Percentiles rank a stretch among this genome's conserved stretches.
Evolutionary conservation across 2,329 filamentous ascomycete species (phyloP).

Genomic region (Grosmannia clavigera): DNA sequence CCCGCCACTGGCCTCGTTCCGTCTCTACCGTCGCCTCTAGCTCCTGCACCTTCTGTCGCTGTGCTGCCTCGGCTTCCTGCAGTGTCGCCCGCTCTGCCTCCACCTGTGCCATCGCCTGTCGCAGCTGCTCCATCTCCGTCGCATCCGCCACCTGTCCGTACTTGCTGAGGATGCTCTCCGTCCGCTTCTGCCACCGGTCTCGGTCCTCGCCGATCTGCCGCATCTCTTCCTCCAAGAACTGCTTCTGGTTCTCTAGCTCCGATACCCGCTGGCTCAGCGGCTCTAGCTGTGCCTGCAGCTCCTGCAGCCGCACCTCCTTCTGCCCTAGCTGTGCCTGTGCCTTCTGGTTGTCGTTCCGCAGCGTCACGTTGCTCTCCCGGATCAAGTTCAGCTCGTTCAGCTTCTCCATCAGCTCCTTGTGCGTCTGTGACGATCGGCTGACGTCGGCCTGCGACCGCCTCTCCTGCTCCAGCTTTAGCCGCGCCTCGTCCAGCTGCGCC

Average conservation of each 20-base stretch:
- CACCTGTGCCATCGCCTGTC: slow-evolving; percentile 53
- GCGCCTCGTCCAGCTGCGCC: slow-evolving; percentile 75
- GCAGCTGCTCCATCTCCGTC: slow-evolving; percentile 61
- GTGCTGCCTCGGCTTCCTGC: slow-evolving; percentile 34
- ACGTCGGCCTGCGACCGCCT: slow-evolving; percentile 63
- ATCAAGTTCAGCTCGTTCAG: slow-evolving; percentile 92
- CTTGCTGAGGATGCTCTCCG: slow-evolving; percentile 88
- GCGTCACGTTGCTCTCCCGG: slow-evolving; percentile 83
- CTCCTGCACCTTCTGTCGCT: slow-evolving; percentile 42
- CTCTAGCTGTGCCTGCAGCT: slow-evolving; percentile 62
- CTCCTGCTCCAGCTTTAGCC: slow-evolving; percentile 83
- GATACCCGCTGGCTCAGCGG: slow-evolving; percentile 70
- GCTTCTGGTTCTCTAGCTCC: slow-evolving; percentile 70
- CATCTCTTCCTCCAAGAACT: slow-evolving; percentile 76
- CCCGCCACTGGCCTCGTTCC: slow-evolving; percentile 42
- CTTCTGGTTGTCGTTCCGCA: slow-evolving; percentile 75
- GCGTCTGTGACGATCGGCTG: slow-evolving; percentile 60
- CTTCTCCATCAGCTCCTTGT: slow-evolving; percentile 87
- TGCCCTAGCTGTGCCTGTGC: slow-evolving; percentile 64
- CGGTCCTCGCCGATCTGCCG: slow-evolving; percentile 82
- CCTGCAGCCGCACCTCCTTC: slow-evolving; percentile 62
- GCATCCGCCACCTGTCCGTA: slow-evolving; percentile 80
- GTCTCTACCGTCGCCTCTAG: slow-evolving; percentile 38
- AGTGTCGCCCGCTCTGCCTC: slow-evolving; percentile 51
- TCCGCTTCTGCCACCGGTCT: slow-evolving; percentile 90